These are phyloP conservation scores for Exophiala sideris DNA, from an alignment of 2,329 filamentous ascomycete genomes.

Conservation along the genomic window DNA sequence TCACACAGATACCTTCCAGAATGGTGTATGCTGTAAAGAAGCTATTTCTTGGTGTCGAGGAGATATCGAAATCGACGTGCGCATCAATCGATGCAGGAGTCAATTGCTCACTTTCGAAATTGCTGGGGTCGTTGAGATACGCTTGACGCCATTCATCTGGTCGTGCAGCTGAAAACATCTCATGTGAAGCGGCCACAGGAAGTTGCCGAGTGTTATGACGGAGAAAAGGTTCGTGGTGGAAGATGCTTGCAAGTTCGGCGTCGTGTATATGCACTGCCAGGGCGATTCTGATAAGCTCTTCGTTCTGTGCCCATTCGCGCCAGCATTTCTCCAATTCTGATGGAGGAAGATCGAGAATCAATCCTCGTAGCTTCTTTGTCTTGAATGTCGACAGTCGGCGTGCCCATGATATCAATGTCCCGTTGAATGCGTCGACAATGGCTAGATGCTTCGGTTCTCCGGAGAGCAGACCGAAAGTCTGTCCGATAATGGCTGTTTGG, in stretches of 20 bases:
- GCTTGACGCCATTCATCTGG: constrained; percentile 22
- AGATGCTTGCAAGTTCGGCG: constrained; percentile 28
- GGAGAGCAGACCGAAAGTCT: constrained; percentile 32
- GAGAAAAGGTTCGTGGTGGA: constrained; percentile 23
- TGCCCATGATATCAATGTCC: constrained; percentile 32
- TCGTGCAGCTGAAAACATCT: constrained; percentile 18
- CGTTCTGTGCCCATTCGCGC: constrained; percentile 30
- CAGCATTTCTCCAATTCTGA: constrained; percentile 24
- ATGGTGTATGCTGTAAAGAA: constrained; percentile 25
- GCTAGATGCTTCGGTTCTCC: constrained; percentile 30
- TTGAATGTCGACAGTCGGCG: constrained; percentile 27
- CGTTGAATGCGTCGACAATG: constrained; percentile 33
- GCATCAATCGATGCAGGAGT: constrained; percentile 20
- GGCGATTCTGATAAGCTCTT: constrained; percentile 31
- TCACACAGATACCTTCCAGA: constrained; percentile 27
- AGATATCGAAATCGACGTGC: constrained; percentile 19
- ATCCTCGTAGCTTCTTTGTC: constrained; percentile 23
- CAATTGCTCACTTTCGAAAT: constrained; percentile 10
- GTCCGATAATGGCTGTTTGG: constrained; percentile 32
- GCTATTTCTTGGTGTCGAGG: constrained; percentile 15
- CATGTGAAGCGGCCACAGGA: constrained; percentile 19
- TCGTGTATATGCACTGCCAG: constrained; percentile 27
- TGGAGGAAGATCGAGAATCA: constrained; percentile 10
- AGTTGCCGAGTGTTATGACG: constrained; percentile 22
- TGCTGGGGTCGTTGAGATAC: constrained; percentile 21